Conservation (phyloP, 1,284 basidiomycete genomes). For the Papiliotrema fonsecae region DNA sequence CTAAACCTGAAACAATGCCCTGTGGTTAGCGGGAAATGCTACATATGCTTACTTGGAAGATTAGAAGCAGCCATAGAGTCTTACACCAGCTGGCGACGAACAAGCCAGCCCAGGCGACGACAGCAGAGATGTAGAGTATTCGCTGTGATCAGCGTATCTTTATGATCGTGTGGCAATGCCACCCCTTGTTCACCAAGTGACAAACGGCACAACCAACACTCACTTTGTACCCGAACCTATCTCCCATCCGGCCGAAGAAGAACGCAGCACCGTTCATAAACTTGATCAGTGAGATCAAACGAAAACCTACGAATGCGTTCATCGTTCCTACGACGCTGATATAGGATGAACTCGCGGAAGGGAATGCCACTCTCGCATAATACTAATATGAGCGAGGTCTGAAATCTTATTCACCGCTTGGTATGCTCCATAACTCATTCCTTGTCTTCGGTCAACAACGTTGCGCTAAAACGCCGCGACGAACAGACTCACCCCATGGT, state of each 20-base stretch:
- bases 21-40: neutral
- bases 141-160: slow-evolving; percentile 6
- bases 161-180: too few species aligned
- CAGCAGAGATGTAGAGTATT: slow-evolving; percentile 13
- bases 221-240: slow-evolving; percentile 33
- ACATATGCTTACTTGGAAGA: slow-evolving; percentile 19
- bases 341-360: slow-evolving; percentile 14
- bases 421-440: slow-evolving; percentile 34
- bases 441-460: slow-evolving; percentile 21
- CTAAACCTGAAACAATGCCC: slow-evolving; percentile 29
- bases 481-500: slow-evolving; percentile 21
- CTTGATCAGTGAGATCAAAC: neutral
- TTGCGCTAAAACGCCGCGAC: neutral
- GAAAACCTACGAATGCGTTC: slow-evolving; percentile 16
- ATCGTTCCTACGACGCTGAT: slow-evolving; percentile 18
- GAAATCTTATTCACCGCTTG: slow-evolving; percentile 17
- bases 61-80: slow-evolving; percentile 22
- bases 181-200: too few species aligned
- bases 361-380: slow-evolving; percentile 20
- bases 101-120: slow-evolving; percentile 25
- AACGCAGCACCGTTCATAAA: slow-evolving; percentile 16
- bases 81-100: slow-evolving; percentile 23
- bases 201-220: too few species aligned
- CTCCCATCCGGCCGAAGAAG: slow-evolving; percentile 24
- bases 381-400: slow-evolving; percentile 9